A percentile compares a stretch with the other conserved stretches of the same genome.
Conservation (phyloP, 495 filamentous ascomycete genomes). For the Talaromyces trachyspermus region DNA sequence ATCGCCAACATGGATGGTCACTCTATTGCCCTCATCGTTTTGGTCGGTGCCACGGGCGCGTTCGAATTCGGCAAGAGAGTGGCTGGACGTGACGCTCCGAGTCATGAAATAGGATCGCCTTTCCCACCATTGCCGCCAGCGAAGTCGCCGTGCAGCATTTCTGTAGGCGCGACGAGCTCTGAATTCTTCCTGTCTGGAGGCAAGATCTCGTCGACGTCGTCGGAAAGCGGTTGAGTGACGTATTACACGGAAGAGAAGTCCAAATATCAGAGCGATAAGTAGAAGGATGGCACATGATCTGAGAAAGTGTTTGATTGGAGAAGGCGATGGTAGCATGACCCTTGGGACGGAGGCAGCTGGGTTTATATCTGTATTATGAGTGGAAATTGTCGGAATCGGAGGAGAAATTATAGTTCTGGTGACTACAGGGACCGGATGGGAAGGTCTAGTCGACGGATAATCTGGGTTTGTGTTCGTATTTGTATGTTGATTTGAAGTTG, state of each 20-base stretch:
- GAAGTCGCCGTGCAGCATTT: constrained; percentile 31
- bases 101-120: constrained; percentile 9
- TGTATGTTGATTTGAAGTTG: neutral
- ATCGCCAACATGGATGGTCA: constrained; percentile 11
- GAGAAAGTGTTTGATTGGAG: constrained; percentile 10
- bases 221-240: constrained; percentile 15
- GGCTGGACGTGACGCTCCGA: constrained; percentile 11
- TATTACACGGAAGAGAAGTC: constrained; percentile 21
- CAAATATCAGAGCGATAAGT: constrained; percentile 22
- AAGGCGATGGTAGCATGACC: neutral
- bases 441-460: neutral
- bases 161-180: constrained; percentile 29
- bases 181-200: constrained; percentile 32
- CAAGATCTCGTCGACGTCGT: constrained; percentile 26
- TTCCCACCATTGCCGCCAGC: constrained; percentile 28
- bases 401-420: neutral
- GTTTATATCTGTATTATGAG: neutral
- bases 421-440: neutral
- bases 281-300: constrained; percentile 17
- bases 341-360: neutral
- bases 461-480: neutral
- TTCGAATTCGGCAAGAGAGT: constrained; percentile 10
- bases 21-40: constrained; percentile 6
- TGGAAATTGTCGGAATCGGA: neutral
- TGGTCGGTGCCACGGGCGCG: neutral